These are phyloP conservation scores for Pleurotus sapidus DNA, from an alignment of 768 basidiomycete genomes.

Conservation along the genomic window DNA sequence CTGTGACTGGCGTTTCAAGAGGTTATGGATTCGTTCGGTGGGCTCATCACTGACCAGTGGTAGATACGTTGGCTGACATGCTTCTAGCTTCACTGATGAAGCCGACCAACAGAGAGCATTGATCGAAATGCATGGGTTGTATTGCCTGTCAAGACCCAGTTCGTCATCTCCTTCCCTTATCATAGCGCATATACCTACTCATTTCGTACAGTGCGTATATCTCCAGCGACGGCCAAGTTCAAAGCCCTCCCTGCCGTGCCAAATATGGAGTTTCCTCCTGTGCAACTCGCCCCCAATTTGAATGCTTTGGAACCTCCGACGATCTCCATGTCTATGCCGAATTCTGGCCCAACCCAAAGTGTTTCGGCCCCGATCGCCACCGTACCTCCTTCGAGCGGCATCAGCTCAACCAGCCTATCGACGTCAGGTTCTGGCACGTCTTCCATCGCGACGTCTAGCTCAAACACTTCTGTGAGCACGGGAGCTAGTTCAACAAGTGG, in stretches of 20 bases:
- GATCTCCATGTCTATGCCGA: conserved; percentile 41
- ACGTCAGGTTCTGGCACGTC: conserved; percentile 40
- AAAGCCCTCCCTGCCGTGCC: conserved; percentile 52
- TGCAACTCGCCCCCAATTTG: conserved; percentile 37
- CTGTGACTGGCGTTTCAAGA: conserved; percentile 82
- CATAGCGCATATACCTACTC: conserved; percentile 28
- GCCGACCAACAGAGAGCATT: conserved; percentile 86
- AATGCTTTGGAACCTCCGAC: conserved; percentile 28
- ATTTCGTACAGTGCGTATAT: conserved; percentile 71
- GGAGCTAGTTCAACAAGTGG: conserved; percentile 45
- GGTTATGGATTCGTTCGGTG: conserved; percentile 94
- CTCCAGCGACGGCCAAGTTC: conserved; percentile 85
- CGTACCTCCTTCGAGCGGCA: conserved; percentile 26
- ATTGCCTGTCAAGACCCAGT: conserved; percentile 89
- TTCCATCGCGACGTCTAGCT: conserved; percentile 50
- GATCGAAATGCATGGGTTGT: conserved; percentile 89
- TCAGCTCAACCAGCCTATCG: conserved; percentile 33
- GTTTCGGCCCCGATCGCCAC: conserved; percentile 71
- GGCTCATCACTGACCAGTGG: conserved; percentile 17
- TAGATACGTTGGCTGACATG: conserved; percentile 13
- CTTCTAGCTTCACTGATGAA: conserved; percentile 77
- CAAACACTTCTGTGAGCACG: conserved; percentile 51
- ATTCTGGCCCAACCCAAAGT: conserved; percentile 49
- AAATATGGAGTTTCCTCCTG: conserved; percentile 42
- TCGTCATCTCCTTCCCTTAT: conserved; percentile 26